phyloP scores from a whole-genome alignment of 306 rosid genomes.

The Acacia crassicarpa region DNA sequence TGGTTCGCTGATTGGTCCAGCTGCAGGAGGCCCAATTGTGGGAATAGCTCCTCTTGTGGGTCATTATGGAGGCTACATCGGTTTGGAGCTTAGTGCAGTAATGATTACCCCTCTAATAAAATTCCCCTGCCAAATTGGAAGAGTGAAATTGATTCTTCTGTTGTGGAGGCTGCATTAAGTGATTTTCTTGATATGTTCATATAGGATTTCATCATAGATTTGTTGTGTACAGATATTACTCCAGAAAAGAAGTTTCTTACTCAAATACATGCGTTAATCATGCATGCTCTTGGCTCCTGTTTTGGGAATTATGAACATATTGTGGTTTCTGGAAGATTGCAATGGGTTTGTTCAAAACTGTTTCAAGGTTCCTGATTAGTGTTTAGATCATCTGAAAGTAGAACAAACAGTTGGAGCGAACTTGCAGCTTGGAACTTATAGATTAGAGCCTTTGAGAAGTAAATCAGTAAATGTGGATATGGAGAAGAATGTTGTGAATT shows the following conservation, averaged over 20 bases:
- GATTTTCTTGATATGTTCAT: constrained; percentile 73
- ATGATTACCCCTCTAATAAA: constrained; percentile 47
- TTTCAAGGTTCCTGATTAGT: too few species aligned
- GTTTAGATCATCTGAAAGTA: too few species aligned
- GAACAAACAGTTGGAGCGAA: too few species aligned
- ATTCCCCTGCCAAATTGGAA: constrained; percentile 71
- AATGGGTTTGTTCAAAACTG: too few species aligned
- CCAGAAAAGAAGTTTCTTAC: constrained; percentile 85
- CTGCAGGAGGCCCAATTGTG: constrained; percentile 68
- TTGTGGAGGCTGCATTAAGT: constrained; percentile 73
- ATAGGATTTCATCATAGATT: constrained; percentile 87
- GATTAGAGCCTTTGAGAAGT: too few species aligned
- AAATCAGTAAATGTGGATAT: too few species aligned
- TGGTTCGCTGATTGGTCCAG: too few species aligned
- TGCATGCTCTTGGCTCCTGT: constrained; percentile 71
- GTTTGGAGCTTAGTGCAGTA: background rate
- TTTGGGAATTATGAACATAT: too few species aligned
- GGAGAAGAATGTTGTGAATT: too few species aligned
- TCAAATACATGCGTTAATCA: constrained; percentile 66
- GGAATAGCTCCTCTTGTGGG: constrained; percentile 82
- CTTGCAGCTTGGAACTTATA: too few species aligned
- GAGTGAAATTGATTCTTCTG: constrained; percentile 78
- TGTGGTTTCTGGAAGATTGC: too few species aligned
- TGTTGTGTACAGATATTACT: constrained; percentile 84
- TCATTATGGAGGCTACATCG: constrained; percentile 80